Base-by-base conservation (phyloP, 2,329 filamentous ascomycete genomes). In the Colletotrichum echinochloae region DNA sequence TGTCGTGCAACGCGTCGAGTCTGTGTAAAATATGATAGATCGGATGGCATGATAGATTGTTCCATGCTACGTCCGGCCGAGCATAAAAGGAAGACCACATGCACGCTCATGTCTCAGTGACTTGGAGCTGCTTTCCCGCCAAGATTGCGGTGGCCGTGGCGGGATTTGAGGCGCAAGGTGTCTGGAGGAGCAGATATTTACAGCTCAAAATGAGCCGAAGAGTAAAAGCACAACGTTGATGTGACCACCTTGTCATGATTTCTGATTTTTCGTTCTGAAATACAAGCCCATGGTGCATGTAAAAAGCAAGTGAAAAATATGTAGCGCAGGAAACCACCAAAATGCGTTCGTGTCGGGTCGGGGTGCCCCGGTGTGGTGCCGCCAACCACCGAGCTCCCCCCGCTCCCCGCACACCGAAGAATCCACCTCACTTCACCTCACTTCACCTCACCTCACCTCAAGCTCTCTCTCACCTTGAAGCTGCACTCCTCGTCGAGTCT, bases 1-100 rank as follows among this genome's bases (percentile, higher is more conserved):
- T 78, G 94, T 98, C 59, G 94, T 99, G 65, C 95, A 98, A 82
- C 90, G 90, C 76, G 87, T 95, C 74, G 91, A 92, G 73, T 83
- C 83, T 60, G 86, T 87, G 65, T 89, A 78, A 78, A 12, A 5
- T n/a, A 44, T 7, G 16, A 20, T 20, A 49, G 51, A 52, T 63
- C 16, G 23, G 51, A 67, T 26, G 64, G 18, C 37, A 20, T n/a
- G 37, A 18, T 49, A 39, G 44, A 23, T 46, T 20, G 56, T 35
- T 61, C 11, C 52, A 20, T 57, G 57, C 51, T 46, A 46, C 16
- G 9, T 41, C 12, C 41, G 57, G 39, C 23, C 14, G 56, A 35
- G 20, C 46, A 30, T n/a, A 62, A 46, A 52, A 61, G 5, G 37
- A 44, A 67, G 37, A 52, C 51, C 51, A 64, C 64, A 62, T 70